phyloP scores from a whole-genome alignment of 257 asterid genomes.

The Lycium ferocissimum region DNA sequence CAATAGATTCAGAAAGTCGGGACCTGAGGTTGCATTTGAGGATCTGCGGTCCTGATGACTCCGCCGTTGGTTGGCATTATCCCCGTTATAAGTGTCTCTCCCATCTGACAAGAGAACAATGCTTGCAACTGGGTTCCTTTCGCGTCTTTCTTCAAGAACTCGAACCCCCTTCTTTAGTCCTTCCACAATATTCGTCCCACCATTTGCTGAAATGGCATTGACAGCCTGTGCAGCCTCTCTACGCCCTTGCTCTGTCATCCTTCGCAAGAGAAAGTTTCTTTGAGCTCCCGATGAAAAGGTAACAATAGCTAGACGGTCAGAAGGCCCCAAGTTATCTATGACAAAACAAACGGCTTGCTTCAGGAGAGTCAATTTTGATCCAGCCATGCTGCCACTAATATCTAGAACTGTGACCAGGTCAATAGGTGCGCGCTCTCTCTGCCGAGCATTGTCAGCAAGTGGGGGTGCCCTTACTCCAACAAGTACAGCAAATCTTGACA shows the following conservation, averaged over 20 bases:
- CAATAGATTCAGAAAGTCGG: constrained; percentile 33
- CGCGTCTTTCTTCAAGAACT: constrained; percentile 44
- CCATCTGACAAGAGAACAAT: constrained; percentile 57
- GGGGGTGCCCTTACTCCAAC: constrained; percentile 49
- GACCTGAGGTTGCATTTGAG: constrained; percentile 25
- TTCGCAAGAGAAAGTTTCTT: constrained; percentile 40
- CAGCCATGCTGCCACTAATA: constrained; percentile 53
- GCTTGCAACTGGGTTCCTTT: constrained; percentile 44
- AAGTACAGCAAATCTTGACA: constrained; percentile 46
- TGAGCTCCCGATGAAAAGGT: constrained; percentile 42
- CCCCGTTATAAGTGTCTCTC: constrained; percentile 35
- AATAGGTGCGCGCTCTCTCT: constrained; percentile 41
- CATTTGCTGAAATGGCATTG: constrained; percentile 33
- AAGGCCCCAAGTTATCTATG: constrained; percentile 44
- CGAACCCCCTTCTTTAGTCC: constrained; percentile 44
- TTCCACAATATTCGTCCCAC: constrained; percentile 45
- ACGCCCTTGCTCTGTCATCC: constrained; percentile 51
- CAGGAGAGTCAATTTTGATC: constrained; percentile 42
- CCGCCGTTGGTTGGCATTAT: neutral
- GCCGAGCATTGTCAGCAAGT: constrained; percentile 30
- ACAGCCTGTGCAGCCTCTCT: constrained; percentile 46
- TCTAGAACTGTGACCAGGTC: constrained; percentile 55
- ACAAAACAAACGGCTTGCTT: constrained; percentile 44
- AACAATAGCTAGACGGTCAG: constrained; percentile 47
- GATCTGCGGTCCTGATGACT: constrained; percentile 23